Percentiles rank a stretch among this genome's conserved stretches.
These are phyloP conservation scores for Ophiocordyceps camponoti-rufipedis DNA, from an alignment of 2,329 filamentous ascomycete species.

Conservation along the genomic window DNA sequence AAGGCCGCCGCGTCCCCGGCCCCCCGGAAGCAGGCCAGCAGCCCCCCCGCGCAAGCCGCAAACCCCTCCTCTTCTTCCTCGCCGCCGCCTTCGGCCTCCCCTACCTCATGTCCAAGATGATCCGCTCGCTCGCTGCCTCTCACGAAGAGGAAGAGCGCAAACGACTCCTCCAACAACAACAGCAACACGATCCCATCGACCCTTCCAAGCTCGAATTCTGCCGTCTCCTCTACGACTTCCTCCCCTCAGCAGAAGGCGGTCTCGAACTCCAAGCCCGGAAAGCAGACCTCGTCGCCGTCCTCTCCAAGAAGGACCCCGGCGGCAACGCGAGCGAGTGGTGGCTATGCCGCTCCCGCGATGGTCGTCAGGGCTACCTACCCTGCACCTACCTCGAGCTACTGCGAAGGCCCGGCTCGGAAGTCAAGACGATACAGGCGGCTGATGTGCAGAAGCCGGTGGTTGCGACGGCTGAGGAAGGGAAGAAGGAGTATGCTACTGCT, in stretches of 20 bases:
- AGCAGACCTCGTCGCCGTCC: constrained; percentile 84
- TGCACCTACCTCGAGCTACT: constrained; percentile 74
- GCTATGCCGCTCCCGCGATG: constrained; percentile 81
- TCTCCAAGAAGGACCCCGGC: constrained; percentile 81
- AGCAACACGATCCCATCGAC: constrained; percentile 44
- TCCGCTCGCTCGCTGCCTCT: constrained; percentile 62
- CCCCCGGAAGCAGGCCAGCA: background rate
- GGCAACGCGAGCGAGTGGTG: constrained; percentile 94
- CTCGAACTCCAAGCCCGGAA: constrained; percentile 87
- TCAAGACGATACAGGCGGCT: constrained; percentile 31
- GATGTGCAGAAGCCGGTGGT: constrained; percentile 10
- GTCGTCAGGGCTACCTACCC: constrained; percentile 79
- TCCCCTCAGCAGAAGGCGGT: constrained; percentile 47
- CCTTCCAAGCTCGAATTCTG: constrained; percentile 92
- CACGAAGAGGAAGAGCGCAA: constrained; percentile 66
- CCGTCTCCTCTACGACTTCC: constrained; percentile 85
- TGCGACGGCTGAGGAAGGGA: constrained; percentile 18
- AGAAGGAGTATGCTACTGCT: constrained; percentile 32
- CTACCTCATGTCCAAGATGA: constrained; percentile 93
- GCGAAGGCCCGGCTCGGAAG: constrained; percentile 29
- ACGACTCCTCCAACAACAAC: constrained; percentile 22
- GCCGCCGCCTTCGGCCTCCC: constrained; percentile 87
- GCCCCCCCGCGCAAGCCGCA: constrained; percentile 58
- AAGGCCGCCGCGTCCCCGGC: constrained; percentile 48
- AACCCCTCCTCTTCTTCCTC: constrained; percentile 91